Base-by-base conservation (phyloP, 495 filamentous ascomycete species). In the Hypoxylon perforatum region DNA sequence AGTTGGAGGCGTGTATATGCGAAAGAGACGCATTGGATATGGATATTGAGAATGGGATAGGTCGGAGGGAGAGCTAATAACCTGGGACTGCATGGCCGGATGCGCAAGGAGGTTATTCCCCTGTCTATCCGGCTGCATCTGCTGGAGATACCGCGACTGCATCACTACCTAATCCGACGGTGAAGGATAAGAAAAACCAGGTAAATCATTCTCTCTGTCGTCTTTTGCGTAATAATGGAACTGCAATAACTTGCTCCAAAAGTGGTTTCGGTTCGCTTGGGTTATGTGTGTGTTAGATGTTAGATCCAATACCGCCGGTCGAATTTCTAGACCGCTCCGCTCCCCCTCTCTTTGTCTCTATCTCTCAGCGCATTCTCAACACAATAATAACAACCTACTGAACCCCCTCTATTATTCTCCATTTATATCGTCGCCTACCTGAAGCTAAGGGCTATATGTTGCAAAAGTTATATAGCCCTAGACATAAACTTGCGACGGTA, bases 51-150 rank as follows among this genome's bases (percentile, higher is more conserved):
- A n/a, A 52, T 18, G 39, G 44, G 48, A 54, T n/a, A 33, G 8
- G 30, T 33, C 30, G 30, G 30, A n/a, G n/a, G n/a, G n/a, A n/a
- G 30, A 33, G 30, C 7, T 21, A 22, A 52, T 54, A 44, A n/a
- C 36, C 56, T 55, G 56, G 60, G 59, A 64, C 60, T 64, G 65
- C 65, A 64, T 69, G 1, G 4, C 52, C 65, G 65, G 65, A 69
- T 69, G 60, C 60, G 65, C 65, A 64, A 38, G 50, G 65, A 69
- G 55, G 55, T 42, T 49, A 51, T 61, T 61, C 59, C 65, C 58
- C 57, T 47, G 36, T 25, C 59, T 55, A 47, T 41, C 54, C 50
- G 50, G 50, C 51, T 63, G 50, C 45, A 56, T 46, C 25, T 35
- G n/a, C 41, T 25, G 39, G 14, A 14, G 38, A 28, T 50, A 54